These are phyloP conservation scores for Stachybotrys chlorohalonatus DNA, from an alignment of 2,329 filamentous ascomycete species.

Conservation along the genomic window DNA sequence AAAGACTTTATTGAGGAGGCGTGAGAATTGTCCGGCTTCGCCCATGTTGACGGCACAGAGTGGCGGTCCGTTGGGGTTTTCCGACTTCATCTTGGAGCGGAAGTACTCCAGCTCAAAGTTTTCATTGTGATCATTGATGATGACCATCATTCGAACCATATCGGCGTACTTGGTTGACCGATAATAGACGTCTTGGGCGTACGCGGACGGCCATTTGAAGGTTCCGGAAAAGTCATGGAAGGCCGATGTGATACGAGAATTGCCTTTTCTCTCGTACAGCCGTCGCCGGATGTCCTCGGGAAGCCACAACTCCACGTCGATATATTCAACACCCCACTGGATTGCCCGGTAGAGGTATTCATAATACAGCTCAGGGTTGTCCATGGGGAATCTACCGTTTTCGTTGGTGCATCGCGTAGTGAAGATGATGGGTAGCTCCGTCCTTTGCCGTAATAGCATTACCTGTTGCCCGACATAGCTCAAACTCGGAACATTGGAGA, in stretches of 20 bases:
- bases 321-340: slow-evolving; percentile 84
- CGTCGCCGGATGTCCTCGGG: slow-evolving; percentile 64
- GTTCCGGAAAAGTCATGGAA: slow-evolving; percentile 82
- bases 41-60: slow-evolving; percentile 85
- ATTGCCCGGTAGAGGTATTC: slow-evolving; percentile 75
- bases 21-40: slow-evolving; percentile 73
- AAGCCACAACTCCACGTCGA: slow-evolving; percentile 82
- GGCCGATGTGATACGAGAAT: slow-evolving; percentile 81
- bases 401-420: slow-evolving; percentile 75
- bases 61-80: slow-evolving; percentile 60
- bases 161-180: slow-evolving; percentile 68
- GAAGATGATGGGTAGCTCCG: slow-evolving; percentile 84
- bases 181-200: slow-evolving; percentile 63
- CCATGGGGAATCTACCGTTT: slow-evolving; percentile 79
- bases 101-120: slow-evolving; percentile 91
- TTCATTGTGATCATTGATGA: slow-evolving; percentile 72
- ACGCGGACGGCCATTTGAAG: slow-evolving; percentile 72
- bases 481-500: slow-evolving; percentile 62
- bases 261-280: slow-evolving; percentile 62
- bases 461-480: slow-evolving; percentile 81
- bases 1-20: slow-evolving; percentile 77
- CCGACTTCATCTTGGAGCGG: slow-evolving; percentile 62
- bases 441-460: slow-evolving; percentile 74
- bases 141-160: slow-evolving; percentile 85
- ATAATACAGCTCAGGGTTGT: slow-evolving; percentile 65